phyloP scores from a whole-genome alignment of 768 basidiomycete genomes.

The Gymnopilus junonius region DNA sequence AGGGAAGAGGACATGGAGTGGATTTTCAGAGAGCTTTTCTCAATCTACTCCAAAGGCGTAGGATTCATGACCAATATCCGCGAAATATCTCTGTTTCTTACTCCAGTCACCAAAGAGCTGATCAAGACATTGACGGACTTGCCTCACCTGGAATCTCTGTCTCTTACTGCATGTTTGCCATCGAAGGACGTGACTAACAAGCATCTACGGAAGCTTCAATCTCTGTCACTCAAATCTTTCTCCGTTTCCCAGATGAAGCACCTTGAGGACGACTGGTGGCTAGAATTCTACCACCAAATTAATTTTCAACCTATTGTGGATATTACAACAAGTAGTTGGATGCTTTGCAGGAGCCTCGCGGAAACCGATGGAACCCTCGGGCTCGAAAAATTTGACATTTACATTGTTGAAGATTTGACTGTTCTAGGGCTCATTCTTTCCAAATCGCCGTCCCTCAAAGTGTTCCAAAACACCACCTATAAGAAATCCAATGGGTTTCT shows the following conservation, averaged over 20 bases:
- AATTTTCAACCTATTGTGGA: not conserved
- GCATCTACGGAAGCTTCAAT: not conserved
- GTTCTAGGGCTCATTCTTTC: not conserved
- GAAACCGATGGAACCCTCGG: not conserved
- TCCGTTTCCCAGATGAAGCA: not conserved
- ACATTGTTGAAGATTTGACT: not conserved
- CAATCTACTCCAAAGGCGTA: conserved; percentile 17
- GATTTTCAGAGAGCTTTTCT: not conserved
- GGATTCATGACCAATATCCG: conserved; percentile 19
- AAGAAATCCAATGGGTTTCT: not conserved
- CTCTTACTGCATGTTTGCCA: not conserved
- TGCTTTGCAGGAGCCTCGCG: not conserved
- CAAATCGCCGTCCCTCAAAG: not conserved
- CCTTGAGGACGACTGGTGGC: not conserved
- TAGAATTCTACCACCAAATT: not conserved
- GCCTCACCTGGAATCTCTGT: not conserved
- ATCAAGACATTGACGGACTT: not conserved
- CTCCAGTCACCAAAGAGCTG: not conserved
- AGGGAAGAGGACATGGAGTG: not conserved
- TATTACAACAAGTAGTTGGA: not conserved
- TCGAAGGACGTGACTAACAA: not conserved
- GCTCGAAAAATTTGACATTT: not conserved
- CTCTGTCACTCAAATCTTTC: not conserved
- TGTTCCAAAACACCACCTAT: not conserved
- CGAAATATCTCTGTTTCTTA: conserved; percentile 3